Conservation (phyloP, 2,329 filamentous ascomycete genomes). For the Thelonectria blattea region DNA sequence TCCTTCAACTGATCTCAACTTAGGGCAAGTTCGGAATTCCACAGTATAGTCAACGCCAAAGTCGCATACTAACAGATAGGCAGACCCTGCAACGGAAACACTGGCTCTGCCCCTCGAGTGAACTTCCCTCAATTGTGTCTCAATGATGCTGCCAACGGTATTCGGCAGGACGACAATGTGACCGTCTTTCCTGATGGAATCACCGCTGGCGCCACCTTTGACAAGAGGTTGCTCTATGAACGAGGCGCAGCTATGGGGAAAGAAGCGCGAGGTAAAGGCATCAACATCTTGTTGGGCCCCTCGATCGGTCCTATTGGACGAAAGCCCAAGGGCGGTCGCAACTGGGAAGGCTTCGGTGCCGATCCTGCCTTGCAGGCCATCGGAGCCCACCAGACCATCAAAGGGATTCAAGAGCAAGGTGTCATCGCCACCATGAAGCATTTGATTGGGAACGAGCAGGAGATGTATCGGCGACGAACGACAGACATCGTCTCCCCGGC, state of each 20-base stretch:
- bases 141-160: conserved; percentile 73
- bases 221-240: conserved; percentile 73
- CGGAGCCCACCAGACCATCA: conserved; percentile 79
- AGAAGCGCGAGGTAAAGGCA: conserved; percentile 76
- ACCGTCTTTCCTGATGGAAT: conserved; percentile 84
- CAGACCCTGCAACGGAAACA: conserved; percentile 76
- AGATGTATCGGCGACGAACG: conserved; percentile 60
- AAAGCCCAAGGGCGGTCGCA: conserved; percentile 74
- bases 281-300: conserved; percentile 74
- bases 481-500: conserved; percentile 34
- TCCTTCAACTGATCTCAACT: neutral
- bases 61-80: neutral
- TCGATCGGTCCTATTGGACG: conserved; percentile 73
- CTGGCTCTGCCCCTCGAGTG: conserved; percentile 71
- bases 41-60: rapidly evolving
- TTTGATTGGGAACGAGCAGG: conserved; percentile 62
- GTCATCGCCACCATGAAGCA: conserved; percentile 65
- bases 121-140: conserved; percentile 76
- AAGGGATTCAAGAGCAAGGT: conserved; percentile 66
- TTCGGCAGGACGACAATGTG: conserved; percentile 75
- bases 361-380: conserved; percentile 79
- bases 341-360: conserved; percentile 76
- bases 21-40: conserved; percentile 20
- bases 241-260: conserved; percentile 72
- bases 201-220: conserved; percentile 75